Percentiles rank a stretch among this genome's conserved stretches.
Evolutionary conservation across 1,284 basidiomycete species (phyloP).

Genomic region (Ganoderma resinaceum): DNA sequence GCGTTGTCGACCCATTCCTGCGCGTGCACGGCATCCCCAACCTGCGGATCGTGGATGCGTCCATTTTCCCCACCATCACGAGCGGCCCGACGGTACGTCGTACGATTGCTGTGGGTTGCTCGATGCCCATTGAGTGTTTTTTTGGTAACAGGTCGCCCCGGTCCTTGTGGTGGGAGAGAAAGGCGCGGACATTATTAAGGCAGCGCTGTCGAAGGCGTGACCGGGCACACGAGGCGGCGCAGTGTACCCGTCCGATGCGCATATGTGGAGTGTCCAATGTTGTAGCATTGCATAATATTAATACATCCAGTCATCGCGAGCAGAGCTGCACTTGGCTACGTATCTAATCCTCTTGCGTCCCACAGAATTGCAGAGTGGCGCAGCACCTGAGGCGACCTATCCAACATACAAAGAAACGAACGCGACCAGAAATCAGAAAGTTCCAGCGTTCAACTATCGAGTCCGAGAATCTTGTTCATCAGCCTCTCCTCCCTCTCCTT

Average conservation of each 20-base stretch:
- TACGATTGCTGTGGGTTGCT: background rate
- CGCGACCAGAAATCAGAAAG: background rate
- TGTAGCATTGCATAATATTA: background rate
- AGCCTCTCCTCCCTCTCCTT: conserved; percentile 43
- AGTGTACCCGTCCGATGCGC: background rate
- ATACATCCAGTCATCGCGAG: background rate
- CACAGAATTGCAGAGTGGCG: background rate
- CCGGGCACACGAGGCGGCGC: background rate
- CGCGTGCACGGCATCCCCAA: conserved; percentile 46
- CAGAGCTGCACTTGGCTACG: background rate
- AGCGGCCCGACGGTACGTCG: conserved; percentile 67
- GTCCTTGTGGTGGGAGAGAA: conserved; percentile 71
- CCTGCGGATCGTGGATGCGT: conserved; percentile 67
- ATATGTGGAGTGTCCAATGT: background rate
- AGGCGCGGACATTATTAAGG: conserved; percentile 64
- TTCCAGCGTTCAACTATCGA: conserved; percentile 20
- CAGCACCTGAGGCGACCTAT: background rate
- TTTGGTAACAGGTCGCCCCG: conserved; percentile 55
- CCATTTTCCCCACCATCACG: conserved; percentile 61
- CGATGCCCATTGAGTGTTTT: background rate
- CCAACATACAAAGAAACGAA: background rate
- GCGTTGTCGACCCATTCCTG: conserved; percentile 47
- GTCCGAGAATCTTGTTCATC: conserved; percentile 39
- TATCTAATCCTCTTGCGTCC: background rate
- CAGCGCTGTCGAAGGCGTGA: conserved; percentile 12